Percentiles rank a stretch among this genome's conserved stretches.
Evolutionary conservation across 208 protist genomes (phyloP).

Genomic region (Leishmania tarentolae): DNA sequence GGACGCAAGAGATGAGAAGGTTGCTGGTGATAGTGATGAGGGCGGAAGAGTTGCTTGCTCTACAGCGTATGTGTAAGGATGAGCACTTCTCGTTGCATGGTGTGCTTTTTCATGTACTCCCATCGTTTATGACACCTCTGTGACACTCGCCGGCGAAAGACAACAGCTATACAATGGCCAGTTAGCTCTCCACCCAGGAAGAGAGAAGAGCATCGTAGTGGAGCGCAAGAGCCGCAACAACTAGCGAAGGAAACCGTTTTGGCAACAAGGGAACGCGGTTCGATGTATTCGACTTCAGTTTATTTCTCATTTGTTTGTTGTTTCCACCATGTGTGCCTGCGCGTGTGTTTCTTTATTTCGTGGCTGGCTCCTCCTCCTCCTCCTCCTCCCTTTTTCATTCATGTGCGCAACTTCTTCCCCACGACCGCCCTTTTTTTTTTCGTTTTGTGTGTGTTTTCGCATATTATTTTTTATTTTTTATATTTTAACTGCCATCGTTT

Average conservation of each 20-base stretch:
- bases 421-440: not conserved
- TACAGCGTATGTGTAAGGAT: not conserved
- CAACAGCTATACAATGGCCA: not conserved
- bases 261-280: not conserved
- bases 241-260: not conserved
- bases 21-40: not conserved
- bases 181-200: not conserved
- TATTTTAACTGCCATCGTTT: not conserved
- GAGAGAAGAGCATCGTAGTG: not conserved
- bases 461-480: no score
- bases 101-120: not conserved
- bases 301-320: conserved; percentile 6
- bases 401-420: not conserved
- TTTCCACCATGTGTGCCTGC: not conserved
- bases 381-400: no score
- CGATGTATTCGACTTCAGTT: not conserved
- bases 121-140: conserved; percentile 3
- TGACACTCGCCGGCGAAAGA: not conserved
- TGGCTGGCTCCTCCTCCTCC: not conserved
- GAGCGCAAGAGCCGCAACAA: not conserved
- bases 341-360: no score
- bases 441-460: not conserved
- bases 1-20: not conserved
- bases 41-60: not conserved
- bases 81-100: not conserved